phyloP scores from a whole-genome alignment of 129 eudicot species.

The Oenanthe sinensis region DNA sequence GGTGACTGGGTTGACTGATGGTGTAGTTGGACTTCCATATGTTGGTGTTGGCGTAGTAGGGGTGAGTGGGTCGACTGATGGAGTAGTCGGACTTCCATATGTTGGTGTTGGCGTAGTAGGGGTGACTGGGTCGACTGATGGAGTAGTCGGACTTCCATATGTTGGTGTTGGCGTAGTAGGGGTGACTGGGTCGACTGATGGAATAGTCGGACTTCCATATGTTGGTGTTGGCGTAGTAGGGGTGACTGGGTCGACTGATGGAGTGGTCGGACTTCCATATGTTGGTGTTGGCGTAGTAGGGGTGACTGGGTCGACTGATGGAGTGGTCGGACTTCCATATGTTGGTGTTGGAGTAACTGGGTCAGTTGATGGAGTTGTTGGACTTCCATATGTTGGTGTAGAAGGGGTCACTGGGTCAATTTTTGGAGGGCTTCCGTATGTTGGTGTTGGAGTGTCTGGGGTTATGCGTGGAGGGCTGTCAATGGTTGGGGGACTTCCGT shows the following conservation, averaged over 20 bases:
- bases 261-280: background rate
- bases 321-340: background rate
- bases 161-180: slow-evolving; percentile 25
- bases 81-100: slow-evolving; percentile 12
- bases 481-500: background rate
- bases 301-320: background rate
- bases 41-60: slow-evolving; percentile 4
- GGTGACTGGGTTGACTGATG: background rate
- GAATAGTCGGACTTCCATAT: background rate
- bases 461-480: background rate
- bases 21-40: background rate
- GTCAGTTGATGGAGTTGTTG: background rate
- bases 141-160: slow-evolving; percentile 8
- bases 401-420: background rate
- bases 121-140: background rate
- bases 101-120: slow-evolving; percentile 36
- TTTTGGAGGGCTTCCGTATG: slow-evolving; percentile 13
- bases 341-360: background rate
- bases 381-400: background rate
- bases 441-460: slow-evolving; percentile 22
- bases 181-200: too few species aligned
- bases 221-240: slow-evolving; percentile 22
- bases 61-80: background rate
- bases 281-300: slow-evolving; percentile 6
- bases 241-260: background rate